Base-by-base conservation (phyloP, 1,284 basidiomycete genomes). In the Coniophora puteana region DNA sequence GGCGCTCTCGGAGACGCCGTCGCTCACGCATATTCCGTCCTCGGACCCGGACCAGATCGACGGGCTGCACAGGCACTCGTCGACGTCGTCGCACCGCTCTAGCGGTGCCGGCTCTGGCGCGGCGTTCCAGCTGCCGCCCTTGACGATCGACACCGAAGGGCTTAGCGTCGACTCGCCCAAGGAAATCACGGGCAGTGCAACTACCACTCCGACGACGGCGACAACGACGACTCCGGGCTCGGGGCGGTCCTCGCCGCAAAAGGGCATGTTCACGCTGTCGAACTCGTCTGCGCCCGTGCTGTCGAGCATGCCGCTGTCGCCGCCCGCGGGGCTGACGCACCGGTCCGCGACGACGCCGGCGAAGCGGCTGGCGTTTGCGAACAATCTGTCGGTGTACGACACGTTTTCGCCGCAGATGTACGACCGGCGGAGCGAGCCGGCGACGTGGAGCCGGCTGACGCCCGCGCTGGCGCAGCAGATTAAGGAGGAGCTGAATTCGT, bases 401-500 rank as follows among this genome's bases (percentile, higher is more conserved):
- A 99, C 95, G 6, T 98, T 97, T 74, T 83, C 92, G 31, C 68
- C 91, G 8, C 74, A 76, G 30, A 85, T 93, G 42, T 99, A 99
- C 65, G 95, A 99, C 65, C 76, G 95, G 40, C 74, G 93, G 48
- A 93, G 90, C 53, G 95, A 97, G 65, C 92, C 92, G 21, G 94
- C 93, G 34, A 98, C 95, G 16, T 97, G 93, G 83, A 97, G 94
- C 68, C 78, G 91, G 24, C 68, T 99, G 54, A 99, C 95, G 38
- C 95, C 95, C 33, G 82, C 88, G 47, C 71, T 98, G 54, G 95
- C 95, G 32, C 90, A 96, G 72, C 76, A 87, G 50, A 97, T 97
- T 66, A 97, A 97, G 74, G 91, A 94, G 66, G 91, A 94, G 69
- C 71, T 95, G 34, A 94, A 96, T 67, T 92, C 90, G 47, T 96